Evolutionary conservation across 495 filamentous ascomycete species (phyloP), one percentile per base, ranked within the genome.

Genomic region (Cetradonia linearis): DNA sequence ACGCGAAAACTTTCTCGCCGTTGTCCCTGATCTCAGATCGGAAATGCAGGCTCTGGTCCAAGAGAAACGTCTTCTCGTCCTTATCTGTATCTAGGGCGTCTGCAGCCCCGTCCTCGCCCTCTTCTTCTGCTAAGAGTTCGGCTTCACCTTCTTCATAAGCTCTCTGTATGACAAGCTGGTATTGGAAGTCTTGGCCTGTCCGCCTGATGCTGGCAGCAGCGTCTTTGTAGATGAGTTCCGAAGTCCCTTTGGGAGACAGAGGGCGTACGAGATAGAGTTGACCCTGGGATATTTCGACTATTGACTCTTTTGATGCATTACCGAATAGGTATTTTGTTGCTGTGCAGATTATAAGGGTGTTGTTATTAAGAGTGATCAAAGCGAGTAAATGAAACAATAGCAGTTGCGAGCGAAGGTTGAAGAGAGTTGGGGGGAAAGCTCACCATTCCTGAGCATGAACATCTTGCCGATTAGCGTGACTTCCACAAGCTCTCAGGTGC

Each of bases 221-320:
- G 84, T 98, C 93, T 68, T 95, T 96, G 82, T 96, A 98, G 72
- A 98, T 95, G 66, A 96, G 88, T 72, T 98, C 94, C 1, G 90
- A 96, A 67, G 95, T 95, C 61, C 93, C 93, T 72, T 98, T 98
- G 34, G 91, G 88, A 2, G 93, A 98, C 33, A 89, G 79, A 6
- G 93, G 93, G 63, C 93, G 88, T 66, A 98, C 94, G 58, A 98
- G 86, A 70, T 95, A 98, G 34, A 98, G 88, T 74, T 96, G 89
- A 65, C 93, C 93, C 71, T 96, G 88, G 7, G 93, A 82, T 34
- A 98, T 85, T 67, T 96, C 89, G 71, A 96, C 89, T 70, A 98
- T 86, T 25, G 87, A 84, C 70, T 97, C 93, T 76, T 95, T 95
- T 62, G 86, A 91, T 61, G 83, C 85, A 73, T 95, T 90, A 63